Percentiles rank a stretch among this genome's conserved stretches.
phyloP scores from a whole-genome alignment of 306 rosid species.

The Quercus berberidifolia region DNA sequence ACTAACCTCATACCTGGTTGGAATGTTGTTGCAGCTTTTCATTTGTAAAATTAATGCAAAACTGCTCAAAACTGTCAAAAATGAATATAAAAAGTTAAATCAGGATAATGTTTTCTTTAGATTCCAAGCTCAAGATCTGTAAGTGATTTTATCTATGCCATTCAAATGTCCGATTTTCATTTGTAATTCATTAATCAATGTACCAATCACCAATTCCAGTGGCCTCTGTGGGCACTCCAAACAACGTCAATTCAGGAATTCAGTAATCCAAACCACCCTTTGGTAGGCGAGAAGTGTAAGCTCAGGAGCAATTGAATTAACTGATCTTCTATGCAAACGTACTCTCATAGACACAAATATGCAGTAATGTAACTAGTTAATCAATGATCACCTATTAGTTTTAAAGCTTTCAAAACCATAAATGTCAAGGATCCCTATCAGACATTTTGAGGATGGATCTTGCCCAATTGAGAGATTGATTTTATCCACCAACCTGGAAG shows the following conservation, averaged over 20 bases:
- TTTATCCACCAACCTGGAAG: slow-evolving; percentile 83
- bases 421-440: slow-evolving; percentile 89
- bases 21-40: slow-evolving; percentile 98
- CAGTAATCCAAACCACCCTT: slow-evolving; percentile 19
- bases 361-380: background rate
- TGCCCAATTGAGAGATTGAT: slow-evolving; percentile 88
- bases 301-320: slow-evolving; percentile 4
- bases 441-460: slow-evolving; percentile 63
- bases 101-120: background rate
- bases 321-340: background rate
- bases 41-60: slow-evolving; percentile 83
- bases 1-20: slow-evolving; percentile 99
- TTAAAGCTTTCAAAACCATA: slow-evolving; percentile 92
- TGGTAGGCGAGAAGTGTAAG: slow-evolving; percentile 4
- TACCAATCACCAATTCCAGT: slow-evolving; percentile 8
- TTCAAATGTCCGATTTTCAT: background rate
- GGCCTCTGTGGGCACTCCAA: slow-evolving; percentile 8
- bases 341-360: background rate
- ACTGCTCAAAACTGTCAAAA: slow-evolving; percentile 85
- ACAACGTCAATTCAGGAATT: slow-evolving; percentile 6
- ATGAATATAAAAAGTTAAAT: slow-evolving; percentile 15
- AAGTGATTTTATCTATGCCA: too few species aligned
- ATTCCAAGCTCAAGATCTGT: too few species aligned
- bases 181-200: background rate
- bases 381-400: slow-evolving; percentile 60